Base-by-base conservation (phyloP, 1,139 yeast genomes). In the Arxiozyma heterogenica region DNA sequence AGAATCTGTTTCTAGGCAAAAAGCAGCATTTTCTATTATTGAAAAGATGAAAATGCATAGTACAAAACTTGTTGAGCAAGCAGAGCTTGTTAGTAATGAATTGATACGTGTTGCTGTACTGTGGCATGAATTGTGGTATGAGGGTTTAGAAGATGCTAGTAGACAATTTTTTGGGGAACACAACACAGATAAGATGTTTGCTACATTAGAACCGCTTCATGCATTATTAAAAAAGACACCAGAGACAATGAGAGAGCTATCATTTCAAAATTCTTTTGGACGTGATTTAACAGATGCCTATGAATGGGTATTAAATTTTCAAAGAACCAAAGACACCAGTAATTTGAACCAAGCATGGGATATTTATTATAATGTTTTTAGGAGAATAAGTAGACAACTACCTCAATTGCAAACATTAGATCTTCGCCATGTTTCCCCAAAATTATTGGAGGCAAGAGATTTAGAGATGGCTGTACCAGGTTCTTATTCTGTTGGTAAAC, bases 121-220 rank as follows among this genome's bases (percentile, higher is more conserved):
- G 58, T 91, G 98, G 98, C 96, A 90, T 64, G 99, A 94, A 66
- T 86, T 86, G 68, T 94, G 99, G 98, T 91, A 91, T 64, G 98
- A 91, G 71, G 98, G 96, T 1, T 75, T 94, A 44, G 99, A 94
- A 67, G 97, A 93, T 73, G 98, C 98, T 0, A 90, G 96, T 4
- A 77, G 97, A 57, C 79, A 87, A 54, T 94, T 86, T 73, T 93
- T 90, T 70, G 96, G 96, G 41, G 98, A 94, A 59, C 94, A 89
- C 63, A 89, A 93, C 65, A 86, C 94, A 9, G 96, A 90, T 55
- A 90, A 89, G 67, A 94, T 93, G 98, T 86, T 86, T 71, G 84
- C 88, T 30, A 91, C 91, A 1, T 72, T 94, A 53, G 96, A 89
- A 59, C 98, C 98, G 1, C 73, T 94, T 55, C 97, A 93, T 69